These are phyloP conservation scores for Mimosa bimucronata DNA, from an alignment of 306 rosid species.

Conservation along the genomic window DNA sequence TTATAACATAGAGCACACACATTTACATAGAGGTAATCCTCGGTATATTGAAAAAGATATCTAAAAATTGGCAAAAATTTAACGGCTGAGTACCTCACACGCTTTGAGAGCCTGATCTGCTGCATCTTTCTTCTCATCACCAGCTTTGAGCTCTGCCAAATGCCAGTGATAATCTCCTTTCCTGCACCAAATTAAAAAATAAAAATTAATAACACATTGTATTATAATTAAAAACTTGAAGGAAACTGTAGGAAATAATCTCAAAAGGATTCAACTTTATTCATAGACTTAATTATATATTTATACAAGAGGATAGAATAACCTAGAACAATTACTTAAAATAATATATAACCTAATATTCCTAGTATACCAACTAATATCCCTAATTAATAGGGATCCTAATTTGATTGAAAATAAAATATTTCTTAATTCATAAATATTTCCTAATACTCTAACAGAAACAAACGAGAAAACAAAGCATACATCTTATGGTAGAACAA, in stretches of 20 bases:
- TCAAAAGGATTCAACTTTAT: too few relatives aligned
- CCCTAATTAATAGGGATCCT: too few relatives aligned
- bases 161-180: constrained; percentile 49
- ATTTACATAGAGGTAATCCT: background rate
- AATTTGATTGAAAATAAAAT: too few relatives aligned
- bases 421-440: too few relatives aligned
- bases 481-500: constrained; percentile 55
- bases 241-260: too few relatives aligned
- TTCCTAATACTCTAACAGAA: too few relatives aligned
- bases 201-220: background rate
- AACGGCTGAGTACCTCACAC: constrained; percentile 41
- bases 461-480: constrained; percentile 1
- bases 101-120: constrained; percentile 52
- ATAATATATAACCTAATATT: too few relatives aligned
- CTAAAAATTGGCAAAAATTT: background rate
- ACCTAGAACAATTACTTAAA: too few relatives aligned
- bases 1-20: constrained; percentile 3
- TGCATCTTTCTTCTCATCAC: constrained; percentile 45
- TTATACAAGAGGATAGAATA: too few relatives aligned
- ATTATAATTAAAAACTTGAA: background rate
- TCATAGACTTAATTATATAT: too few relatives aligned
- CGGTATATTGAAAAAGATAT: background rate
- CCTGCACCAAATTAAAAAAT: constrained; percentile 43
- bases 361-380: too few relatives aligned
- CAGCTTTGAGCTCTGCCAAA: constrained; percentile 47